These are phyloP conservation scores for Cordyceps tenuipes DNA, from an alignment of 2,329 filamentous ascomycete genomes.

Conservation along the genomic window DNA sequence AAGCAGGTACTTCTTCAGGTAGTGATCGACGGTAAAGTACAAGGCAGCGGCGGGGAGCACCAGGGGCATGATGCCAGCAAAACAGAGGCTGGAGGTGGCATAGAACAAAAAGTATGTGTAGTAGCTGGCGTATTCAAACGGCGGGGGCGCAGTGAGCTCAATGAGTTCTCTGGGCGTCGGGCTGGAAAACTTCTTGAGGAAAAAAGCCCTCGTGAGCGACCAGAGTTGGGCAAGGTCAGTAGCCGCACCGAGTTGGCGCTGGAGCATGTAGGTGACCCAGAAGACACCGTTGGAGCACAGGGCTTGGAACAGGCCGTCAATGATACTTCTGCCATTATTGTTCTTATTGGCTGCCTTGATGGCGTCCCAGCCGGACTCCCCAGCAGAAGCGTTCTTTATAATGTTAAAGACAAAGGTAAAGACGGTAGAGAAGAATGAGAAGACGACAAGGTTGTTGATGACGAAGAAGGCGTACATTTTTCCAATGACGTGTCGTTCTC, in stretches of 20 bases:
- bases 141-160: constrained; percentile 81
- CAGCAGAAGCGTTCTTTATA: constrained; percentile 42
- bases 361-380: constrained; percentile 58
- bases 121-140: constrained; percentile 92
- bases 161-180: constrained; percentile 89
- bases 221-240: constrained; percentile 86
- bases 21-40: constrained; percentile 82
- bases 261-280: constrained; percentile 89
- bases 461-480: constrained; percentile 95
- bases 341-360: constrained; percentile 42
- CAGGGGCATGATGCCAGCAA: constrained; percentile 76
- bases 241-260: constrained; percentile 88
- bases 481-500: constrained; percentile 82
- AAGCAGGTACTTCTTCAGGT: constrained; percentile 89
- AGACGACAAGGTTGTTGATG: constrained; percentile 93
- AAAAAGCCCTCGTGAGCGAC: constrained; percentile 75
- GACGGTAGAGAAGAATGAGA: constrained; percentile 80
- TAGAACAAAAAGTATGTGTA: constrained; percentile 99
- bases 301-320: constrained; percentile 57
- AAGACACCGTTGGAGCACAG: constrained; percentile 79
- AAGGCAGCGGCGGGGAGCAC: constrained; percentile 78
- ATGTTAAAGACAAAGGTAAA: constrained; percentile 66
- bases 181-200: constrained; percentile 72
- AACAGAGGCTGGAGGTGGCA: constrained; percentile 78
- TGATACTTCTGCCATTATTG: constrained; percentile 40